Base-by-base conservation (phyloP, 345 rosid genomes). In the Alliaria petiolata region DNA sequence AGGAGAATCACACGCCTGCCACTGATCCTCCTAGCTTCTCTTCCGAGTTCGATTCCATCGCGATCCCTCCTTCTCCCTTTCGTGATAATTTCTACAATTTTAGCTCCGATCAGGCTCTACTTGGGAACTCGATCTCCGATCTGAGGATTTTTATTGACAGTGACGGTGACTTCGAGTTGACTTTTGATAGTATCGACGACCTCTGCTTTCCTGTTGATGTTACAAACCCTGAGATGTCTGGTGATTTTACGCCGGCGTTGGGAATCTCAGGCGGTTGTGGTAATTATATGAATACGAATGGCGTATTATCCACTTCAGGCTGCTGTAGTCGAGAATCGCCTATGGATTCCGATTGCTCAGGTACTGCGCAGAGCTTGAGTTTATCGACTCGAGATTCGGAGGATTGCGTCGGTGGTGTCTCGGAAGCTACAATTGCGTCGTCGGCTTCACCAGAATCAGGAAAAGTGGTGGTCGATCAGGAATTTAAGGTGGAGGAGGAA, bases 101-200 rank as follows among this genome's bases (percentile, higher is more conserved):
- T 57, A 68, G 16, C 77, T 65, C 70, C 17, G 65, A 54, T 46
- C 59, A 70, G 1, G 59, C 33, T 46, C 38, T 34, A n/a, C 35
- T 33, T 52, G 38, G 10, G 35, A 62, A 71, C 35, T 15, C 75
- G 1, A 56, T 49, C 47, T 66, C 69, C 8, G 80, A 63, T 67
- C 83, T 62, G 13, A 84, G 55, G 25, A 60, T 79, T 26, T 25
- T 67, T 17, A 58, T 87, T 22, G 91, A 76, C 14, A 81, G 74
- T 1, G 81, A 76, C 36, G 81, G 50, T 45, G 92, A 80, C 58
- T 83, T 85, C 56, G 84, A 85, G 38, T 34, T 92, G 70, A 74
- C 76, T 62, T 76, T 92, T 53, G 90, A 85, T 13, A 81, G 72
- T 55, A 56, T 88, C 40, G 85, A 75, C 5, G 79, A 80, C 20